Base-by-base conservation (phyloP, 2,329 filamentous ascomycete genomes). In the Onygenales sp. region DNA sequence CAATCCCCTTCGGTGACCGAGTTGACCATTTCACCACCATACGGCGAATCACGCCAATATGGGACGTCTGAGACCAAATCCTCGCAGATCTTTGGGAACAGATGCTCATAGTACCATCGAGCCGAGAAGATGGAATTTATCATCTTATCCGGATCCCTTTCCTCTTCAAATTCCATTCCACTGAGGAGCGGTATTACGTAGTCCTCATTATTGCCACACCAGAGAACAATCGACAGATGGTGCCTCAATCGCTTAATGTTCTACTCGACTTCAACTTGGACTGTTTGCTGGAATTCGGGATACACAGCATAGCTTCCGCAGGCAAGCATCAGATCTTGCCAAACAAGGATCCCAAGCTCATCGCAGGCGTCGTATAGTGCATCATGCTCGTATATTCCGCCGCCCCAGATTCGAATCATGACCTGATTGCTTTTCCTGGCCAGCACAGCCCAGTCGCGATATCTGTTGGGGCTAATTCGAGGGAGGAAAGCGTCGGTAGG, bases 141-240 rank as follows among this genome's bases (percentile, higher is more conserved):
- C 87, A 88, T 80, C 9, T 41, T 41, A 11, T 41, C 38, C 85
- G 78, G 62, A 72, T 36, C 75, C 9, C 90, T 78, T 57, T 84
- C 84, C 70, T 94, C 83, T 9, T 81, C 76, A 56, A 90, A 92
- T 1, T 81, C 86, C 53, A 92, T 76, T 0, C 75, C 75, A 60
- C 79, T 80, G 32, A 74, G 76, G 66, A 91, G 86, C 54, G 82
- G 83, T 54, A 87, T 83, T 65, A 89, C 83, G 67, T 93, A 92
- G 64, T 93, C 88, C 66, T 94, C 89, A 63, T 94, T 94, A 70
- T 93, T 93, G 17, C 89, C 89, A 3, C 86, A 87, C 73, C 82
- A 93, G 57, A 93, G 84, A 45, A 89, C 82, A 57, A 94, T 84
- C 31, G 80, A 87, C 0, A 88, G 85, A 64, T 93, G 88, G 64